Conservation (phyloP, 345 rosid genomes). For the Gynandropsis gynandra region DNA sequence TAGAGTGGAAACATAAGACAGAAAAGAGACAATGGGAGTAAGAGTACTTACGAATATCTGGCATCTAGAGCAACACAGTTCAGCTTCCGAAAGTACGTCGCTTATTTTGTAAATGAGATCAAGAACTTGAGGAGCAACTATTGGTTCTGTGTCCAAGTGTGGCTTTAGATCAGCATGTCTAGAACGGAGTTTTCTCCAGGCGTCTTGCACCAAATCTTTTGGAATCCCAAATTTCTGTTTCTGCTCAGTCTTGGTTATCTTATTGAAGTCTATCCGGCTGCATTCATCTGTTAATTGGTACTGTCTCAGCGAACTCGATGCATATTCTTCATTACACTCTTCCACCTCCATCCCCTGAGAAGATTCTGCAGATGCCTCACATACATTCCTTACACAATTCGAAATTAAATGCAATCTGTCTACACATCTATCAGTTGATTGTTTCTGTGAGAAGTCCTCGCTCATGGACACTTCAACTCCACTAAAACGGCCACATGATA, state of each 20-base stretch:
- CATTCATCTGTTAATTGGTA: slow-evolving; percentile 75
- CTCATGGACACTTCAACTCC: slow-evolving; percentile 45
- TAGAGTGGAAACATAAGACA: slow-evolving; percentile 4
- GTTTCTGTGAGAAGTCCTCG: slow-evolving; percentile 26
- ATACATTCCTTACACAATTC: slow-evolving; percentile 17
- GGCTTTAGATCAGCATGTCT: slow-evolving; percentile 37
- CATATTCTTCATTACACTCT: slow-evolving; percentile 36
- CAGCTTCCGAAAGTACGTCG: slow-evolving; percentile 70
- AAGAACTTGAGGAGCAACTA: slow-evolving; percentile 40
- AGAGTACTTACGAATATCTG: slow-evolving; percentile 37
- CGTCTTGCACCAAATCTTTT: slow-evolving; percentile 42
- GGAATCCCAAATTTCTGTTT: slow-evolving; percentile 20
- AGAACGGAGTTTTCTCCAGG: slow-evolving; percentile 58
- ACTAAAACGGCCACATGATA: slow-evolving; percentile 32
- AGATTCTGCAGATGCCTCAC: slow-evolving; percentile 36
- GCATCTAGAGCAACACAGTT: slow-evolving; percentile 43
- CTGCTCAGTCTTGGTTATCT: slow-evolving; percentile 26
- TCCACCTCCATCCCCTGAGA: slow-evolving; percentile 37
- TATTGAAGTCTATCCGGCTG: slow-evolving; percentile 63
- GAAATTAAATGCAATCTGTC: slow-evolving; percentile 27
- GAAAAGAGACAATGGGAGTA: slow-evolving; percentile 4
- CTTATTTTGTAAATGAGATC: slow-evolving; percentile 46
- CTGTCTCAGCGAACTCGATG: slow-evolving; percentile 31
- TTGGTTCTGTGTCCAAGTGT: slow-evolving; percentile 43
- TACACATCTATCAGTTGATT: slow-evolving; percentile 28